phyloP scores from a whole-genome alignment of 2,329 filamentous ascomycete genomes.

The Botrytis sinoallii region DNA sequence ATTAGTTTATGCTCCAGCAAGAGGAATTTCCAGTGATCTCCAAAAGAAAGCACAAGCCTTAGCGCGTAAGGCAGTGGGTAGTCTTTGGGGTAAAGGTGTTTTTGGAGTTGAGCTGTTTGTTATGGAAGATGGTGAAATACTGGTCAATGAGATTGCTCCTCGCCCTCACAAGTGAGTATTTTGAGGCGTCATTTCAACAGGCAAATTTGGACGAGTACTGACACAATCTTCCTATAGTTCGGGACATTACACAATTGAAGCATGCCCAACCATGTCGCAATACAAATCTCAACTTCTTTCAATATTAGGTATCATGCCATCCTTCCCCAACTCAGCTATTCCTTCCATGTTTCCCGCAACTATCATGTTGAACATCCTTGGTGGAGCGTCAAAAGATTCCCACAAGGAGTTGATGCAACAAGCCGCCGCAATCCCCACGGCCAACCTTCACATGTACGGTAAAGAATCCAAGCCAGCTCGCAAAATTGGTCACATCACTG shows the following conservation, averaged over 20 bases:
- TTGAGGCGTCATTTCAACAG: not conserved
- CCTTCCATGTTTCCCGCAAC: conserved; percentile 41
- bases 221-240: conserved; percentile 65
- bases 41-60: conserved; percentile 68
- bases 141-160: conserved; percentile 53
- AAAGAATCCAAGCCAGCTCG: conserved; percentile 83
- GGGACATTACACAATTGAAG: conserved; percentile 93
- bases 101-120: conserved; percentile 98
- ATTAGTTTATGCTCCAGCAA: conserved; percentile 81
- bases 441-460: conserved; percentile 82
- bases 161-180: conserved; percentile 28
- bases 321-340: conserved; percentile 37
- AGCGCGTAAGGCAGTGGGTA: conserved; percentile 73
- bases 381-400: conserved; percentile 62
- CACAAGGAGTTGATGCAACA: conserved; percentile 54
- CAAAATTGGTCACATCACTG: conserved; percentile 93
- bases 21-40: conserved; percentile 60
- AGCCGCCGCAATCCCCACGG: conserved; percentile 56
- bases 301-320: conserved; percentile 60
- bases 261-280: conserved; percentile 80
- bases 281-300: conserved; percentile 80
- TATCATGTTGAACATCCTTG: conserved; percentile 81
- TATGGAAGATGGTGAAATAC: conserved; percentile 64
- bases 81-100: conserved; percentile 83
- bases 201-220: not conserved